Percentiles rank a stretch among this genome's conserved stretches.
phyloP scores from a whole-genome alignment of 2,329 filamentous ascomycete genomes.

The Colletotrichum gigasporum region DNA sequence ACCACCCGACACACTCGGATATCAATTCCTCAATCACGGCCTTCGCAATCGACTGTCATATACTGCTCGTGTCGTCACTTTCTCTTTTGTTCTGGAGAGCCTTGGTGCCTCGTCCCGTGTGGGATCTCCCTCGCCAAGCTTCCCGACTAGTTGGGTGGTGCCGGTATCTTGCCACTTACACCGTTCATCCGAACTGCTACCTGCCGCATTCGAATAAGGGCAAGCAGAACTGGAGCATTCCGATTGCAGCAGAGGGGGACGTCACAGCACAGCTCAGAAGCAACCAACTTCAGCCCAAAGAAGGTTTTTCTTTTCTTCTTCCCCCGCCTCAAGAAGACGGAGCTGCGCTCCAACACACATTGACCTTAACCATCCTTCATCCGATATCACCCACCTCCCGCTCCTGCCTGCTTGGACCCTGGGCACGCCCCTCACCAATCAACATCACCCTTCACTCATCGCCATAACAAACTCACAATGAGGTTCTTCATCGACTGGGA shows the following conservation, averaged over 20 bases:
- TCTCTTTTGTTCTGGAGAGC: background rate
- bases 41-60: background rate
- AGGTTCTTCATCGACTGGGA: slow-evolving; percentile 76
- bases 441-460: background rate
- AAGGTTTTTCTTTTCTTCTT: background rate
- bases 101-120: background rate
- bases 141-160: background rate
- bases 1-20: background rate
- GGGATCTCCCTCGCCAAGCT: background rate
- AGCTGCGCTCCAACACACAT: slow-evolving; percentile 4
- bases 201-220: slow-evolving; percentile 22
- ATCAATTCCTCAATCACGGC: background rate
- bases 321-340: slow-evolving; percentile 5
- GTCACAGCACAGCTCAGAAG: background rate
- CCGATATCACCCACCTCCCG: background rate
- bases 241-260: slow-evolving; percentile 3
- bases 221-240: background rate
- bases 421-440: background rate
- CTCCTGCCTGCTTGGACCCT: background rate
- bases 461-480: slow-evolving; percentile 34
- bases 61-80: too few relatives aligned
- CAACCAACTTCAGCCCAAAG: background rate
- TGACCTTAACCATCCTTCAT: background rate
- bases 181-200: slow-evolving; percentile 2
- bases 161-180: slow-evolving; percentile 14